Conservation (phyloP, 768 basidiomycete species). For the Macrolepiota albuminosa region DNA sequence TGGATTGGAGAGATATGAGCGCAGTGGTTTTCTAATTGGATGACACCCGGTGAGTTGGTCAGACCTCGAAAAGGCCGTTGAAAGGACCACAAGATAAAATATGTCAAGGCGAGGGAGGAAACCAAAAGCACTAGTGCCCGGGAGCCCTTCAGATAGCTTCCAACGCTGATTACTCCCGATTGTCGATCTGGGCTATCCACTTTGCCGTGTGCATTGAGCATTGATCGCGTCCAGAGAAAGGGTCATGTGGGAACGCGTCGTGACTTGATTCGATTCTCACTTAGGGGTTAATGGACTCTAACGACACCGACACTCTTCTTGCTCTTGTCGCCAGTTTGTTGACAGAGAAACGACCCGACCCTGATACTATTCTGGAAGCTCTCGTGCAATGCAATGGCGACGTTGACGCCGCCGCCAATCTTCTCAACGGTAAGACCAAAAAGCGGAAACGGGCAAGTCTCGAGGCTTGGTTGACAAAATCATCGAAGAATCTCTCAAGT, state of each 20-base stretch:
- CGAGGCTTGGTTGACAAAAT: conserved; percentile 46
- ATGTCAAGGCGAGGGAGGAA: neutral
- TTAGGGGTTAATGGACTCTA: conserved; percentile 8
- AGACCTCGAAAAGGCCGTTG: neutral
- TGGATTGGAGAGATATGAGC: conserved; percentile 43
- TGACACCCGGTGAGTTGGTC: neutral
- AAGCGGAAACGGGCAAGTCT: conserved; percentile 52
- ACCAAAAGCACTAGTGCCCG: neutral
- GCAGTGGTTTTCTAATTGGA: conserved; percentile 34
- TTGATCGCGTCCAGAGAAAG: neutral
- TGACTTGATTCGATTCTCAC: neutral
- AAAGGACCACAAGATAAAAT: neutral
- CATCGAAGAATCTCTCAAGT: conserved; percentile 2
- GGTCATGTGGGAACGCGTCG: neutral
- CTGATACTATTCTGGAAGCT: conserved; percentile 49
- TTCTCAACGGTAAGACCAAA: conserved; percentile 31
- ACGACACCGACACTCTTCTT: conserved; percentile 65
- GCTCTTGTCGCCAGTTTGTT: conserved; percentile 65
- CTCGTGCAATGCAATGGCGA: conserved; percentile 55
- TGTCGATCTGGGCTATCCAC: neutral
- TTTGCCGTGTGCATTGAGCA: neutral
- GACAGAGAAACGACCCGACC: conserved; percentile 24
- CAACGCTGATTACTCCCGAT: neutral
- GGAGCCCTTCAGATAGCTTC: neutral
- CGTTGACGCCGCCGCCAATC: conserved; percentile 42